Base-by-base conservation (phyloP, 2,329 filamentous ascomycete species). In the Gliomastix tumulicola region DNA sequence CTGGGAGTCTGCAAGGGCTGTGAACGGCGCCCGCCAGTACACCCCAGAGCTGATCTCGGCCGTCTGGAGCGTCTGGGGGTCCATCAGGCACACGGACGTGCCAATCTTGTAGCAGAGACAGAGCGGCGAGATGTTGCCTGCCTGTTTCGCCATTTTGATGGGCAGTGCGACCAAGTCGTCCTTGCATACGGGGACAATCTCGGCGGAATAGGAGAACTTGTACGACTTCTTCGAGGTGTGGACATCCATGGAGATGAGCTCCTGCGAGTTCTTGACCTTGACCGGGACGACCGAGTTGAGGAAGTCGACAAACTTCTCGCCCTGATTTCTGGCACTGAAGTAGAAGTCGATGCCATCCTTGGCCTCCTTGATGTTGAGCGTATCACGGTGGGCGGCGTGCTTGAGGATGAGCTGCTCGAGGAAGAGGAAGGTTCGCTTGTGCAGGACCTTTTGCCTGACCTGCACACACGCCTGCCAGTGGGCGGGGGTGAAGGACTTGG, bases 311-410 rank as follows among this genome's bases (percentile, higher is more conserved):
- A 95, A 90, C 53, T 86, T 88, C 54, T 94, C 88, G 7, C 89
- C 90, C 50, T 94, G 85, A 54, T 96, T 98, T 51, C 87, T 74
- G 40, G 84, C 80, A 0, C 87, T 76, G 55, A 92, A 98, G 71
- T 82, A 98, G 60, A 98, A 98, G 58, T 98, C 92, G 41, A 98
- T 81, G 2, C 92, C 92, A 50, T 96, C 88, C 62, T 89, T 89
- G 20, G 87, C 85, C 64, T 98, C 92, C 58, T 94, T 96, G 65
- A 98, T 98, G 60, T 97, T 98, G 63, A 96, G 89, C 1, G 90
- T 92, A 49, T 98, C 89, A 46, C 79, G 77, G 60, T 95, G 89
- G 5, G 90, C 92, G 38, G 78, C 77, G 59, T 97, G 88, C 69
- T 96, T 97, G 49, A 98, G 71, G 49, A 98, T 94, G 39, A 97